Evolutionary conservation across 768 basidiomycete genomes (phyloP).

Genomic region (Suillus discolor): DNA sequence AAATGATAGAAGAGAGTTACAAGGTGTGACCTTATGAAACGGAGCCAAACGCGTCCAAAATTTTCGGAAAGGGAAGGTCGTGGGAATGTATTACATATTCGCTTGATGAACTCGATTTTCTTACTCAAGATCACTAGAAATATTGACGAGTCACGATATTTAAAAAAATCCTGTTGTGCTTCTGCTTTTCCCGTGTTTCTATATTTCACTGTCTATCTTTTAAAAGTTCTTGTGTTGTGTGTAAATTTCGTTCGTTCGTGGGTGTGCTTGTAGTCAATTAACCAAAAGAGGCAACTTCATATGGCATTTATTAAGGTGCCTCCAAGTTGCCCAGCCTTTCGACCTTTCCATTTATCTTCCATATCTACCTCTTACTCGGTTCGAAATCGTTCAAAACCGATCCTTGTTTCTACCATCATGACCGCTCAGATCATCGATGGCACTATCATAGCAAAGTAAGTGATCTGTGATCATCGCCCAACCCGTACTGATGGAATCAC

Average conservation of each 20-base stretch:
- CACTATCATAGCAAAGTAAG: slow-evolving; percentile 79
- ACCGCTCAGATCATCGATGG: slow-evolving; percentile 78
- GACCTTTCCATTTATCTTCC: slow-evolving; percentile 11
- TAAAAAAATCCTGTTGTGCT: neutral
- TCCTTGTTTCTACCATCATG: slow-evolving; percentile 31
- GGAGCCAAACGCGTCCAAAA: slow-evolving; percentile 9
- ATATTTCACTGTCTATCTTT: slow-evolving; percentile 8
- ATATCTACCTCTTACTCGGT: slow-evolving; percentile 8
- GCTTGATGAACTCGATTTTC: neutral
- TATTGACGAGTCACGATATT: neutral
- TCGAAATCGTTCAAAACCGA: slow-evolving; percentile 8
- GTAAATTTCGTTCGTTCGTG: slow-evolving; percentile 2
- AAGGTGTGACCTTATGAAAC: slow-evolving; percentile 1
- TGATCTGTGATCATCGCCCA: slow-evolving; percentile 15
- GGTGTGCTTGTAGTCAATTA: neutral
- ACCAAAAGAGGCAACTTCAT: slow-evolving; percentile 12
- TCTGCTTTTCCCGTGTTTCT: neutral
- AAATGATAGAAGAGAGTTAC: neutral
- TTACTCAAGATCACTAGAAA: neutral
- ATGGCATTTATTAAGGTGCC: slow-evolving; percentile 10
- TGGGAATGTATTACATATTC: slow-evolving; percentile 24
- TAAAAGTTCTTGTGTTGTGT: slow-evolving; percentile 7
- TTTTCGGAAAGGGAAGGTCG: slow-evolving; percentile 13
- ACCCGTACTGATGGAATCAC: slow-evolving; percentile 16
- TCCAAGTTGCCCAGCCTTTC: neutral